These are phyloP conservation scores for Penicillium concentricum DNA, from an alignment of 2,329 filamentous ascomycete species.

Conservation along the genomic window DNA sequence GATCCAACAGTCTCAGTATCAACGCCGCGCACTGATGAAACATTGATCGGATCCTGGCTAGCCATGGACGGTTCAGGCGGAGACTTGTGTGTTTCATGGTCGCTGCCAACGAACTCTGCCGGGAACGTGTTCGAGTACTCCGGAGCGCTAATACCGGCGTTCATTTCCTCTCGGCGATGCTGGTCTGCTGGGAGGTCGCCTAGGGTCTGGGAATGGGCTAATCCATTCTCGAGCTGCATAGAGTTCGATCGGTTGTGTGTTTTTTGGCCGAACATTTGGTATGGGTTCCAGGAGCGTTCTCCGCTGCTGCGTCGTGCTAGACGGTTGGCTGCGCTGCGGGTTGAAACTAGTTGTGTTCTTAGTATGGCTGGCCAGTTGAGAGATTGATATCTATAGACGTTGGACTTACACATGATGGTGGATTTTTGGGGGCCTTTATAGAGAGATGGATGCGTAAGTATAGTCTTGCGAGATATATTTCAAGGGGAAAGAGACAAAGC, in stretches of 20 bases:
- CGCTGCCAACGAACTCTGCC: conserved; percentile 25
- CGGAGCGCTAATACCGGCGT: conserved; percentile 21
- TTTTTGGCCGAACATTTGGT: conserved; percentile 39
- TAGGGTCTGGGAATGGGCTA: conserved; percentile 22
- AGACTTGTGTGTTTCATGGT: conserved; percentile 12
- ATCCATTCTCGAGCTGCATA: conserved; percentile 33
- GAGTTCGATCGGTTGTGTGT: conserved; percentile 23
- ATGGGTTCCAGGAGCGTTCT: conserved; percentile 33
- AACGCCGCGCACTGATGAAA: conserved; percentile 17
- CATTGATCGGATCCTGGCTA: conserved; percentile 34
- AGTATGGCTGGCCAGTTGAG: neutral
- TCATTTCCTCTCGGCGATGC: conserved; percentile 26
- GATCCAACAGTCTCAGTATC: conserved; percentile 12
- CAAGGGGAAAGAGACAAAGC: neutral
- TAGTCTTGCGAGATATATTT: neutral
- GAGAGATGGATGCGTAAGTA: neutral
- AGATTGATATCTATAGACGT: neutral
- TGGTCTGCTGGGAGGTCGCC: conserved; percentile 26
- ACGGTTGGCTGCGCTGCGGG: conserved; percentile 30
- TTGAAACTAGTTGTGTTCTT: conserved; percentile 35
- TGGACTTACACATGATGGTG: conserved; percentile 8
- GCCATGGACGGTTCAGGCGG: conserved; percentile 25
- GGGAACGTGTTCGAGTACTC: conserved; percentile 29
- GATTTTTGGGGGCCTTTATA: neutral
- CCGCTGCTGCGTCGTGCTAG: no score